Percentiles rank a stretch among this genome's conserved stretches.
phyloP scores from a whole-genome alignment of 208 protist species.

The Crithidia acanthocephali region DNA sequence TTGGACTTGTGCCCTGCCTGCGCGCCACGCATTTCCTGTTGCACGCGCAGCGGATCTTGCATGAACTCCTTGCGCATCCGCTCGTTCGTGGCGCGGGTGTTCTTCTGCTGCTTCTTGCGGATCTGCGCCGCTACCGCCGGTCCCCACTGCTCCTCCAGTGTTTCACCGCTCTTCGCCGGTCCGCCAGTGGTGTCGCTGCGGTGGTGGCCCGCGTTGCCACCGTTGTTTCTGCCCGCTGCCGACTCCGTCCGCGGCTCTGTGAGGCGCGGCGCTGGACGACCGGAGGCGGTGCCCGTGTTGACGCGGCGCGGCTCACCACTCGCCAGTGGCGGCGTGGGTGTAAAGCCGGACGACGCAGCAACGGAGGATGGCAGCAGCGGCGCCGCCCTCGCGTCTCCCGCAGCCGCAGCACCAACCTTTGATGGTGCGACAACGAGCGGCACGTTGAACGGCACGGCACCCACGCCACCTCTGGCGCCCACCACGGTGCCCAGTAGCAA shows the following conservation, averaged over 20 bases:
- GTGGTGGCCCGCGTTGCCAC: too few relatives aligned
- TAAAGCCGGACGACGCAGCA: not conserved
- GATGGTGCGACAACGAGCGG: not conserved
- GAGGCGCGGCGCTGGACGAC: not conserved
- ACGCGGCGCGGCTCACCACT: not conserved
- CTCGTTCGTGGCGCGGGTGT: conserved; percentile 51
- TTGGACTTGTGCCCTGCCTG: conserved; percentile 11
- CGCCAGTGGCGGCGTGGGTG: not conserved
- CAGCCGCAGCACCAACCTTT: too few relatives aligned
- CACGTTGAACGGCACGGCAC: conserved; percentile 24
- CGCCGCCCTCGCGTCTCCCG: not conserved
- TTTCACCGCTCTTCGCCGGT: conserved; percentile 1
- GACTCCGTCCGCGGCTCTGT: conserved; percentile 1
- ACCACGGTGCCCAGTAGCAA: conserved; percentile 54
- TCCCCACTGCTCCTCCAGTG: conserved; percentile 57
- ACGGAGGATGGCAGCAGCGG: too few relatives aligned
- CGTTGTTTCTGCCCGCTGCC: not conserved
- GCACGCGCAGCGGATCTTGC: conserved; percentile 70
- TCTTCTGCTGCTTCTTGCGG: conserved; percentile 78
- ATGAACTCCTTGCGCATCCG: conserved; percentile 67
- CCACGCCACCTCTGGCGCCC: conserved; percentile 17
- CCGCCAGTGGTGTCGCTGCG: not conserved
- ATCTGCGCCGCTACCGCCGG: conserved; percentile 59
- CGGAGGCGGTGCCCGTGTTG: not conserved
- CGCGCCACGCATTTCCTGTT: conserved; percentile 36